A percentile compares a stretch with the other conserved stretches of the same genome.
These are phyloP conservation scores for Penicillium antarcticum DNA, from an alignment of 495 filamentous ascomycete species.

Conservation along the genomic window DNA sequence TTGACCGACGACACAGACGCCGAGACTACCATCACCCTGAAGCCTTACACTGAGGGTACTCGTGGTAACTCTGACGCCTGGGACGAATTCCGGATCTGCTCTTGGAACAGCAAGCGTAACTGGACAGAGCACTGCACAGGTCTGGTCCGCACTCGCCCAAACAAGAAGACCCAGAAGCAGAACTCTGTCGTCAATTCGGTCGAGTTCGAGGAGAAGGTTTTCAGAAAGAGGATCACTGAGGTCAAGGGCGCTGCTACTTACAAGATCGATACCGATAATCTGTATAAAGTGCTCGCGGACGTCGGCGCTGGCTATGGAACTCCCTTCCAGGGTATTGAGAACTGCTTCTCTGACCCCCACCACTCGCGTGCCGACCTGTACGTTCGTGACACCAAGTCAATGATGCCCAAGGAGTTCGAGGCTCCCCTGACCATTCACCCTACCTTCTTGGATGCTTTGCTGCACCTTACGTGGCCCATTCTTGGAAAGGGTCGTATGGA, in stretches of 20 bases:
- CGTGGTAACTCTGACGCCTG: constrained; percentile 34
- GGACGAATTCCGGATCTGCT: constrained; percentile 37
- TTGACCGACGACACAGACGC: constrained; percentile 38
- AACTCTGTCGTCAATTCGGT: constrained; percentile 8
- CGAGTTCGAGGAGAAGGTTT: constrained; percentile 12
- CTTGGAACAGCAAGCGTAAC: constrained; percentile 25
- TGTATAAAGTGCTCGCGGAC: constrained; percentile 23
- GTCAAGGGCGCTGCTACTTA: constrained; percentile 13
- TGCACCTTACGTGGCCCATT: constrained; percentile 36
- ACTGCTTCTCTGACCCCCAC: constrained; percentile 16
- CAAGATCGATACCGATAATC: constrained; percentile 15
- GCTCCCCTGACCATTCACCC: constrained; percentile 24
- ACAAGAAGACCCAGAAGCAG: constrained; percentile 12
- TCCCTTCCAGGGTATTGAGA: constrained; percentile 22
- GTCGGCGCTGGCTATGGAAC: constrained; percentile 22
- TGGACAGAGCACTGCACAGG: constrained; percentile 39
- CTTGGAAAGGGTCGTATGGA: constrained; percentile 39
- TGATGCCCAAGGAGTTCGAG: constrained; percentile 29
- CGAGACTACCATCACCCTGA: constrained; percentile 41
- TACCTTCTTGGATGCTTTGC: constrained; percentile 24
- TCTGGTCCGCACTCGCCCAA: constrained; percentile 14
- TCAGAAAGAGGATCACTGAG: constrained; percentile 4
- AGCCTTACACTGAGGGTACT: constrained; percentile 35
- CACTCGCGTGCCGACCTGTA: constrained; percentile 22
- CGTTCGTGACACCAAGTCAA: constrained; percentile 20